Base-by-base conservation (phyloP, 768 basidiomycete genomes). In the Hygrophorus russula region DNA sequence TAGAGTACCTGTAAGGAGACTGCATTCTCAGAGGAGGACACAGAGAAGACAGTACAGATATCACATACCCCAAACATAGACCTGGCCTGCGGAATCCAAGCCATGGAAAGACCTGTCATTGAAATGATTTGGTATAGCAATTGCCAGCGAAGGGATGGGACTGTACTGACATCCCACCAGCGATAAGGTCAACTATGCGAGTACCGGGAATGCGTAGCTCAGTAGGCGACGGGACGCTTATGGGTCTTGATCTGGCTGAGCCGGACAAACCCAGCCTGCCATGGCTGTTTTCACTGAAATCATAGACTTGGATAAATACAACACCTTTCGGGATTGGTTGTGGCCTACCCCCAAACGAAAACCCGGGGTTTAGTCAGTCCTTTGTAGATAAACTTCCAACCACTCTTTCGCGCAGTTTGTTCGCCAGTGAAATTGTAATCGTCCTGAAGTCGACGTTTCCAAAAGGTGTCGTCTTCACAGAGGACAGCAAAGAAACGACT, bases 371-470 rank as follows among this genome's bases (percentile, higher is more conserved):
- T 69, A 42, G 62, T 74, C 17, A 93, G 62, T 5, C 83, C 76
- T 37, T 66, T 69, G 63, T 91, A 93, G 31, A 93, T 76, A 51
- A 77, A 71, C 59, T 81, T 83, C 78, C 82, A 93, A 11, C 88
- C 88, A 35, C 62, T 76, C 10, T 71, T 76, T 14, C 90, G 68
- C 11, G 89, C 89, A 0, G 82, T 89, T 33, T 70, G 73, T 32
- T 71, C 66, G 3, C 73, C 75, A 6, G 81, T 71, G 52, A 88
- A 92, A 60, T 89, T 87, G 66, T 78, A 91, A 56, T 92, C 90
- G 27, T 60, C 58, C 24, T 68, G 56, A 7, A 87, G 62, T 47
- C 74, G 82, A 20, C 74, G 68, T 56, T 78, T 80, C 90, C 90
- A 93, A 46, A 90, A 70, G 0, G 77, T 78, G 45, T 88, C 82